Percentiles rank a stretch among this genome's conserved stretches.
Conservation (phyloP, 306 rosid species). For the Lathyrus oleraceus region DNA sequence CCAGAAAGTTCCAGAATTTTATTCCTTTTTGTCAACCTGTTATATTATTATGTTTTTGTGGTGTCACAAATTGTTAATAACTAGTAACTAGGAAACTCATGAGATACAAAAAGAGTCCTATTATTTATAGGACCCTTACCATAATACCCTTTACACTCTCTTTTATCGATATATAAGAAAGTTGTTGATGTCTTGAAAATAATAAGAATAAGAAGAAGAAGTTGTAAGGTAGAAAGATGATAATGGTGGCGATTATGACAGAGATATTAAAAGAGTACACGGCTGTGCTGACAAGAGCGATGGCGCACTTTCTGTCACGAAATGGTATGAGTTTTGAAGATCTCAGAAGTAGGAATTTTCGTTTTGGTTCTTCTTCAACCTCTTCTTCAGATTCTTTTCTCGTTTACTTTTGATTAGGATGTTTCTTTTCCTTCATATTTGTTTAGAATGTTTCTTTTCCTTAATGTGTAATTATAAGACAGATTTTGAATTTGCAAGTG, state of each 20-base stretch:
- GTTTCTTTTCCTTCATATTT: background rate
- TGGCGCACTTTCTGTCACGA: slow-evolving; percentile 41
- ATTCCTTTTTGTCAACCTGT: slow-evolving; percentile 30
- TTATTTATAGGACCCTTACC: background rate
- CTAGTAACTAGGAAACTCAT: slow-evolving; percentile 25
- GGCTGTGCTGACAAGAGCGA: slow-evolving; percentile 42
- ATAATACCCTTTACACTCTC: background rate
- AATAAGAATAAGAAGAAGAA: background rate
- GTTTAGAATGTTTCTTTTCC: slow-evolving; percentile 27
- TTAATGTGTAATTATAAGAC: background rate
- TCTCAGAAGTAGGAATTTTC: slow-evolving; percentile 39
- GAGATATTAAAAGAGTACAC: slow-evolving; percentile 61
- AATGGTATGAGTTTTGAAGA: slow-evolving; percentile 28
- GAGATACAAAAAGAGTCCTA: slow-evolving; percentile 19
- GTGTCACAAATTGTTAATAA: slow-evolving; percentile 13
- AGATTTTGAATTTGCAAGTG: no score
- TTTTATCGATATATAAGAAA: slow-evolving; percentile 5
- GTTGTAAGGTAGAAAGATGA: slow-evolving; percentile 44
- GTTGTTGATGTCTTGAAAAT: background rate
- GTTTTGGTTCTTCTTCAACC: slow-evolving; percentile 35
- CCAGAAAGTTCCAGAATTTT: slow-evolving; percentile 31
- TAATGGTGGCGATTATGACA: slow-evolving; percentile 56
- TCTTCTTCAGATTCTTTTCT: slow-evolving; percentile 50
- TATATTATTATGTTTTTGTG: background rate
- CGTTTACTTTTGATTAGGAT: slow-evolving; percentile 46